These are phyloP conservation scores for Diplodia scrobiculata DNA, from an alignment of 2,329 filamentous ascomycete genomes.

Conservation along the genomic window DNA sequence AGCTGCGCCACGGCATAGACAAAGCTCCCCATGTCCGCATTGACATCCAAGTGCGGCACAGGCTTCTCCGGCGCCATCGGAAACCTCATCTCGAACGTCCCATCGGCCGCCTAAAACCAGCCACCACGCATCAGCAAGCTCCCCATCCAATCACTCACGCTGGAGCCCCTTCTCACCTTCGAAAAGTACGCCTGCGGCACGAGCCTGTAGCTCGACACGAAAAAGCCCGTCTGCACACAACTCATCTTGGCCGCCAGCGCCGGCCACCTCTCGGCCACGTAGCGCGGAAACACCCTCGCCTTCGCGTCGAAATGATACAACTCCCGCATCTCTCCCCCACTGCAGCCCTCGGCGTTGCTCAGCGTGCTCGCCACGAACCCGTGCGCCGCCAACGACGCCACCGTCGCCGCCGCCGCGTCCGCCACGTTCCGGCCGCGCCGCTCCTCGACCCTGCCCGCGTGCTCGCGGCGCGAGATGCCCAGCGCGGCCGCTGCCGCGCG, in stretches of 20 bases:
- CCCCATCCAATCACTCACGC: too few species aligned
- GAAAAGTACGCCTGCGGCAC: conserved; percentile 3
- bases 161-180: background rate
- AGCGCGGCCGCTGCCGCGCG: background rate
- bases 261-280: conserved; percentile 30
- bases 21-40: conserved; percentile 16
- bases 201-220: conserved; percentile 29
- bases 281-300: conserved; percentile 31
- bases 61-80: background rate
- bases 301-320: conserved; percentile 33
- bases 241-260: conserved; percentile 32
- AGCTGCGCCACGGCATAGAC: conserved; percentile 5
- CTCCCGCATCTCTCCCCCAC: conserved; percentile 14
- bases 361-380: conserved; percentile 32
- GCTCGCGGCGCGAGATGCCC: conserved; percentile 22
- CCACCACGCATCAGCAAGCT: background rate
- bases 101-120: background rate
- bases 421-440: conserved; percentile 32
- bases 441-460: conserved; percentile 30
- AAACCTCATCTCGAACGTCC: conserved; percentile 8
- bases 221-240: conserved; percentile 33
- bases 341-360: background rate
- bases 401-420: conserved; percentile 27
- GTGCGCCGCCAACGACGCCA: conserved; percentile 25
- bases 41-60: conserved; percentile 19